Conservation (phyloP, 2,329 filamentous ascomycete species). For the Monilinia fructicola region DNA sequence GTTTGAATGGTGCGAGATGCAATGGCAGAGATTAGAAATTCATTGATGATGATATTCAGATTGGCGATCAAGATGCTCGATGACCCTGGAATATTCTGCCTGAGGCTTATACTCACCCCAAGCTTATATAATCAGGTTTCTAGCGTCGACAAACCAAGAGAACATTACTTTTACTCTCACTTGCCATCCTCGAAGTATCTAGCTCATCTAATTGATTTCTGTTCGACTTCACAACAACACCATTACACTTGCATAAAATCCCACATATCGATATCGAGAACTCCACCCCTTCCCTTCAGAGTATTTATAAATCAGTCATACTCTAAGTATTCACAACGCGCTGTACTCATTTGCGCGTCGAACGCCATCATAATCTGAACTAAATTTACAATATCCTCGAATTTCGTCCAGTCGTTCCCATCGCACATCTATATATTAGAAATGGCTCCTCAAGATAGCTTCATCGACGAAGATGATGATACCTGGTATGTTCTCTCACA, state of each 20-base stretch:
- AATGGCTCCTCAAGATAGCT: constrained; percentile 68
- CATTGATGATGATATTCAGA: constrained; percentile 21
- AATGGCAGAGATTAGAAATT: constrained; percentile 32
- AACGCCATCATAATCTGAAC: constrained; percentile 8
- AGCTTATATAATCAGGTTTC: constrained; percentile 19
- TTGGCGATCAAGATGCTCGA: constrained; percentile 6
- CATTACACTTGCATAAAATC: constrained; percentile 17
- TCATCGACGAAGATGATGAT: constrained; percentile 71
- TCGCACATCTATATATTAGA: constrained; percentile 31
- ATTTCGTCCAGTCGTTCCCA: background rate
- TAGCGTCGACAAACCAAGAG: constrained; percentile 13
- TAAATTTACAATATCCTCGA: constrained; percentile 9
- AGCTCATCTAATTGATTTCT: constrained; percentile 17
- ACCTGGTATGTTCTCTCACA: constrained; percentile 54
- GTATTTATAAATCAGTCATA: constrained; percentile 18
- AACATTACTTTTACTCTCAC: constrained; percentile 21
- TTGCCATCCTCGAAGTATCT: constrained; percentile 19
- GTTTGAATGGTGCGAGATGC: constrained; percentile 40
- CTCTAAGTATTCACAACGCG: constrained; percentile 6
- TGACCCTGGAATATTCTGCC: background rate
- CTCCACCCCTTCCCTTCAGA: background rate
- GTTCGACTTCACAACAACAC: constrained; percentile 15
- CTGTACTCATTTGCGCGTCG: constrained; percentile 20
- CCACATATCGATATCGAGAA: constrained; percentile 13
- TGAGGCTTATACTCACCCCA: background rate